Evolutionary conservation across 331 rosid genomes (phyloP).

Genomic region (Cydonia oblonga): DNA sequence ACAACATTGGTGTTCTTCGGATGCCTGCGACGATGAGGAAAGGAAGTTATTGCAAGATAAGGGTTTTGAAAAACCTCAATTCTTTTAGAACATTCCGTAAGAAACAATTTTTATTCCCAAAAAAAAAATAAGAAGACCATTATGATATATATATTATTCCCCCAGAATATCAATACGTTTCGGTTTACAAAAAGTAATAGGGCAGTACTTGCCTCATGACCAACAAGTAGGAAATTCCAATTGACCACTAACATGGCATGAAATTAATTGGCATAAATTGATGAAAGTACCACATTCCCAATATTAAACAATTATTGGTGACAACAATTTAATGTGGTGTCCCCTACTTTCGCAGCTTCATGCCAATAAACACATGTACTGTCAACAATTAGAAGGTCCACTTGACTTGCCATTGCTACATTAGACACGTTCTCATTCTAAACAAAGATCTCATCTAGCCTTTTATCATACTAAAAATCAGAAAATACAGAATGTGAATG

Average conservation of each 20-base stretch:
- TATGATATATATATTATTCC: too few species aligned
- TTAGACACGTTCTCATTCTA: background rate
- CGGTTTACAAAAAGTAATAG: background rate
- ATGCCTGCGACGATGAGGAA: conserved; percentile 42
- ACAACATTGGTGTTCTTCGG: conserved; percentile 92
- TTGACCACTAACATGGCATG: background rate
- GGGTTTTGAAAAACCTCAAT: background rate
- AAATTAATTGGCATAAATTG: background rate
- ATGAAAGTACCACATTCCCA: background rate
- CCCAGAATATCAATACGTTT: background rate
- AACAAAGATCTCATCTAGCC: background rate
- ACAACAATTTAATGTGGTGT: background rate
- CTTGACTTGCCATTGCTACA: background rate
- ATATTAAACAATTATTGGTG: background rate
- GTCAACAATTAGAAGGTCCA: background rate
- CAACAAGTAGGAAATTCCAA: background rate
- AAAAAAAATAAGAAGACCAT: too few species aligned
- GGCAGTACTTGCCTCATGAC: background rate
- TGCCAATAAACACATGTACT: background rate
- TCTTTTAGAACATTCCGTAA: background rate
- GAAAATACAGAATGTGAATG: background rate
- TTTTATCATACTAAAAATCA: background rate
- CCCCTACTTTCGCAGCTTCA: background rate
- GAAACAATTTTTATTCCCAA: too few species aligned
- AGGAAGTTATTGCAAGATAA: background rate